phyloP scores from a whole-genome alignment of 805 yeast species.

The Lipomyces oligophaga region DNA sequence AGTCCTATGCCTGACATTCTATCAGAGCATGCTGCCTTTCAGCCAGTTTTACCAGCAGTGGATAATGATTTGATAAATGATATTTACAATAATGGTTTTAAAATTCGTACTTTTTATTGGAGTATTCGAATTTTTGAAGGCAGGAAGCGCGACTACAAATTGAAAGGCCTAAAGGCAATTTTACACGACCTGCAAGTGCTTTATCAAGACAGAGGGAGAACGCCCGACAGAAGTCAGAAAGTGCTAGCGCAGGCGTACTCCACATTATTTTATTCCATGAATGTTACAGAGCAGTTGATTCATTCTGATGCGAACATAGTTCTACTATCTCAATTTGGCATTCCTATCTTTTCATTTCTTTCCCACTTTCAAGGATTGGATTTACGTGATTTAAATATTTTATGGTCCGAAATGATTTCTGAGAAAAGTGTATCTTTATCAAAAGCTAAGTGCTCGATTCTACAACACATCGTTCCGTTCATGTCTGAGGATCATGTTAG shows the following conservation, averaged over 20 bases:
- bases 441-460: constrained; percentile 6
- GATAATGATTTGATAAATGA: constrained; percentile 1
- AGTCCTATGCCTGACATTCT: too few species aligned
- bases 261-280: constrained; percentile 2
- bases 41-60: constrained; percentile 4
- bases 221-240: not conserved
- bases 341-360: constrained; percentile 12
- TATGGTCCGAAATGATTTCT: constrained; percentile 17
- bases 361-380: constrained; percentile 9
- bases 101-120: constrained; percentile 21
- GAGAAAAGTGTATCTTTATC: constrained; percentile 2
- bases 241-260: constrained; percentile 1
- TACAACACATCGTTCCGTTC: constrained; percentile 9
- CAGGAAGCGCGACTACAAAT: constrained; percentile 17
- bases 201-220: constrained; percentile 7
- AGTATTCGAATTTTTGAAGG: constrained; percentile 11
- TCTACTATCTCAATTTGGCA: constrained; percentile 18
- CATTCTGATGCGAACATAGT: constrained; percentile 16
- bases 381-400: constrained; percentile 4
- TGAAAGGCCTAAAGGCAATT: constrained; percentile 16
- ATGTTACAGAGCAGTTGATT: constrained; percentile 17
- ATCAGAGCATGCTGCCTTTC: constrained; percentile 12
- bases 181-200: constrained; percentile 8
- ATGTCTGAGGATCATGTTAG: constrained; percentile 9
- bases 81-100: constrained; percentile 2